Evolutionary conservation across 371 early-diverging fungal genomes (phyloP).

Genomic region (Nematocida sp.): DNA sequence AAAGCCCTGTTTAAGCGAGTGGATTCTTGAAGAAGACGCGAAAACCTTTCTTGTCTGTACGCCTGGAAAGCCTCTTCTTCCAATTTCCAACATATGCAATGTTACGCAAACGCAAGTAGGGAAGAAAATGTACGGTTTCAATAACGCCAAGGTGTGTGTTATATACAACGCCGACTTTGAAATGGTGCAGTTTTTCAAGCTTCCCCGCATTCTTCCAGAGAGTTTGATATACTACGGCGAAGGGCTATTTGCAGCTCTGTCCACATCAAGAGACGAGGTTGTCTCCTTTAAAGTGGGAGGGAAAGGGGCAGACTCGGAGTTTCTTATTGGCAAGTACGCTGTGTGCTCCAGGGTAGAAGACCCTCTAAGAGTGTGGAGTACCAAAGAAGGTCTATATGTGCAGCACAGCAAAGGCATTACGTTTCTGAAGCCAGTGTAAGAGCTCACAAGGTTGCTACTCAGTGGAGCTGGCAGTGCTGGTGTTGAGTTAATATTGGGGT

Average conservation of each 20-base stretch:
- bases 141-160: constrained; percentile 5
- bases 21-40: neutral
- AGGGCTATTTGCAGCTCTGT: constrained; percentile 26
- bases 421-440: constrained; percentile 3
- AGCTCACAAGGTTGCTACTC: neutral
- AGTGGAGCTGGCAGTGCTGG: neutral
- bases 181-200: constrained; percentile 22
- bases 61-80: neutral
- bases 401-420: neutral
- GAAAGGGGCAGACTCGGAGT: constrained; percentile 12
- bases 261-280: constrained; percentile 23
- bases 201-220: constrained; percentile 22
- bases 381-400: neutral
- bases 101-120: neutral
- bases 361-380: neutral
- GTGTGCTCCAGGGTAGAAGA: constrained; percentile 9
- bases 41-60: neutral
- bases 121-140: neutral
- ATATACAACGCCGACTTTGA: constrained; percentile 1
- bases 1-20: neutral
- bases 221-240: constrained; percentile 1
- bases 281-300: constrained; percentile 44
- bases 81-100: neutral
- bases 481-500: neutral
- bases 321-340: constrained; percentile 13